A percentile compares a stretch with the other conserved stretches of the same genome.
These are phyloP conservation scores for Paramecium sonneborni DNA, from an alignment of 73 alveolate genomes.

Conservation along the genomic window DNA sequence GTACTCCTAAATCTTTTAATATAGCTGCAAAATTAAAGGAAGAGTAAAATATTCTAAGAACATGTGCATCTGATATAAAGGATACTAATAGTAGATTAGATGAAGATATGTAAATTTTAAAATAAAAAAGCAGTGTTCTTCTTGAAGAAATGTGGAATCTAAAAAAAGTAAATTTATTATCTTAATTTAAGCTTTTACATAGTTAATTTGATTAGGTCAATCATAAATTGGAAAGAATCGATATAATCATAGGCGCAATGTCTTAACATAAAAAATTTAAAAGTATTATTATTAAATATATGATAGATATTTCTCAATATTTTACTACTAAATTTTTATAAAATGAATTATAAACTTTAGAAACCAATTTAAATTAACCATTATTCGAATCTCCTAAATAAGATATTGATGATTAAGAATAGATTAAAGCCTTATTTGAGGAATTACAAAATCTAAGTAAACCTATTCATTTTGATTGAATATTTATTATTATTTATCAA, in stretches of 20 bases:
- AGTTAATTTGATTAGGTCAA: slow-evolving; percentile 18
- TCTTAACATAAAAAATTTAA: slow-evolving; percentile 1
- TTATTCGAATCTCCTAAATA: neutral
- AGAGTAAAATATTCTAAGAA: neutral
- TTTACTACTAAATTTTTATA: neutral
- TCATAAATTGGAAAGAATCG: neutral
- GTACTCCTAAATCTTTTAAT: neutral
- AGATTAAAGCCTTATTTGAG: slow-evolving; percentile 24
- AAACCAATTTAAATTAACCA: neutral
- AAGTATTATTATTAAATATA: neutral
- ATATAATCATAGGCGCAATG: neutral
- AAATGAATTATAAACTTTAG: neutral
- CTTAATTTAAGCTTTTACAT: neutral
- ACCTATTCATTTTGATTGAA: neutral
- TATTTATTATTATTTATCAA: neutral
- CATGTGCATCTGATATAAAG: slow-evolving; percentile 5
- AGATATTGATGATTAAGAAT: neutral
- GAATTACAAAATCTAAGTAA: neutral
- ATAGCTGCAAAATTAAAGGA: neutral
- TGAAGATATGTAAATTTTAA: neutral
- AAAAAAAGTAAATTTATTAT: neutral
- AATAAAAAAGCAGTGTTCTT: neutral
- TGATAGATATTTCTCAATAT: neutral
- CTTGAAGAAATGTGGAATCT: slow-evolving; percentile 41
- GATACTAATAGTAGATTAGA: neutral